These are phyloP conservation scores for Ceratocystis papillata DNA, from an alignment of 2,329 filamentous ascomycete species.

Conservation along the genomic window DNA sequence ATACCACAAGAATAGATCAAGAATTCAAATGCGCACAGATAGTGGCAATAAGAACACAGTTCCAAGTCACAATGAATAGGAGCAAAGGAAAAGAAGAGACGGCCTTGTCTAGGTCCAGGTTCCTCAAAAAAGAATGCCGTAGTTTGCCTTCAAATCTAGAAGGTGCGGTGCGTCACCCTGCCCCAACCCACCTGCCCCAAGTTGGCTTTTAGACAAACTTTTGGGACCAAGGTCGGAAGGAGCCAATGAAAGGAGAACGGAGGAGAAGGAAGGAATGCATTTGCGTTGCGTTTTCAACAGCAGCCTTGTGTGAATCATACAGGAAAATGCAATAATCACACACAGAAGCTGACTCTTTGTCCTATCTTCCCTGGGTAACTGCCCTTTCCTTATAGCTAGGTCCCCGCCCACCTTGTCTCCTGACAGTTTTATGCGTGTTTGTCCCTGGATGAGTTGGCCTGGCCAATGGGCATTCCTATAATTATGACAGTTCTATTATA, in stretches of 20 bases:
- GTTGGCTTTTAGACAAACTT: constrained; percentile 4
- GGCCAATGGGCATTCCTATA: background rate
- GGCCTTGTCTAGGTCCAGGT: background rate
- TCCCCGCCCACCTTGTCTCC: background rate
- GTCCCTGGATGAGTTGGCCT: background rate
- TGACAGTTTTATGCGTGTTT: background rate
- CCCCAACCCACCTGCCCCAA: background rate
- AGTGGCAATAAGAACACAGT: background rate
- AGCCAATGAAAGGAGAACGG: background rate
- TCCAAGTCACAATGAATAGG: background rate
- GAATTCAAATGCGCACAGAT: too few species aligned
- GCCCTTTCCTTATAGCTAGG: background rate
- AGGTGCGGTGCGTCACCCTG: background rate
- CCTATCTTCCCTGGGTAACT: background rate
- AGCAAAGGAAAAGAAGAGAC: background rate
- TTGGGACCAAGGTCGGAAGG: background rate
- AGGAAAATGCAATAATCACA: too few species aligned
- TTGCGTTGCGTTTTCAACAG: background rate
- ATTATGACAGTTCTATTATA: background rate
- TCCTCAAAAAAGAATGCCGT: background rate
- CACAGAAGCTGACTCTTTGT: background rate
- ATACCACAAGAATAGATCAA: background rate
- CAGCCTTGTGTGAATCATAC: constrained; percentile 1
- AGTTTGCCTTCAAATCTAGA: constrained; percentile 1
- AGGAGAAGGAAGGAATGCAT: background rate